Conservation (phyloP, 2,329 filamentous ascomycete species). For the Graphilbum sp. region DNA sequence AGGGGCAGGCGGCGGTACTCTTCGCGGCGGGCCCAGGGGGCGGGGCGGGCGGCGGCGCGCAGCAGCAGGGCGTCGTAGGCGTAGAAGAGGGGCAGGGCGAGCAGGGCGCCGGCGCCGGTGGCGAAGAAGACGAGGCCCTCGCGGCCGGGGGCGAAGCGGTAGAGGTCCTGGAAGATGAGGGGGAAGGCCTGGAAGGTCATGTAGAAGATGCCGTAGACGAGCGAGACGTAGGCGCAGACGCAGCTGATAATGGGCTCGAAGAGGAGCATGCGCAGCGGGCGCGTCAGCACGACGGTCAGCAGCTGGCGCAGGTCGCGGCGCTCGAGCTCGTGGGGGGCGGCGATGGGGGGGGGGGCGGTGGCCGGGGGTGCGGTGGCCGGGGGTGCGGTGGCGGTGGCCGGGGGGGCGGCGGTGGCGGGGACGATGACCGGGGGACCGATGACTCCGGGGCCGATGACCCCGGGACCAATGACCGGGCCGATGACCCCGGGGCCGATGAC, state of each 20-base stretch:
- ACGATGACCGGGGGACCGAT: too few relatives aligned
- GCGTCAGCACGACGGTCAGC: conserved; percentile 50
- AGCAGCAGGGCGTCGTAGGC: conserved; percentile 45
- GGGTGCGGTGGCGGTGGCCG: too few relatives aligned
- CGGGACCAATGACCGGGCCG: too few relatives aligned
- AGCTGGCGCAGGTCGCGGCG: conserved; percentile 39
- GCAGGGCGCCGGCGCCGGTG: conserved; percentile 44
- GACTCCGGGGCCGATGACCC: too few relatives aligned
- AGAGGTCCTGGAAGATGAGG: conserved; percentile 48
- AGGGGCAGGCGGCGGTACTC: conserved; percentile 56
- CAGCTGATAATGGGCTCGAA: conserved; percentile 60
- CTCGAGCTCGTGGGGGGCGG: conserved; percentile 48
- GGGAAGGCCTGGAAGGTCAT: conserved; percentile 67
- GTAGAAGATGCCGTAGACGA: conserved; percentile 50
- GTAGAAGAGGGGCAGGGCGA: conserved; percentile 45
- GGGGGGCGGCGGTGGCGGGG: too few relatives aligned
- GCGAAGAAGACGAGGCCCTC: conserved; percentile 54
- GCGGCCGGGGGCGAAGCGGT: conserved; percentile 45
- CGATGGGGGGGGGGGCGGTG: conserved; percentile 26
- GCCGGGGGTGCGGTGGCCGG: too few relatives aligned
- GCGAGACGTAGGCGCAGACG: conserved; percentile 52
- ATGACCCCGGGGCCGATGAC: too few relatives aligned
- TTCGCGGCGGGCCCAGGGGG: conserved; percentile 42
- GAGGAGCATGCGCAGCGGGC: conserved; percentile 55
- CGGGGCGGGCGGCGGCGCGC: conserved; percentile 29